Evolutionary conservation across 768 basidiomycete genomes (phyloP), one percentile per base, ranked within the genome.

Genomic region (Leccinum arenicola): DNA sequence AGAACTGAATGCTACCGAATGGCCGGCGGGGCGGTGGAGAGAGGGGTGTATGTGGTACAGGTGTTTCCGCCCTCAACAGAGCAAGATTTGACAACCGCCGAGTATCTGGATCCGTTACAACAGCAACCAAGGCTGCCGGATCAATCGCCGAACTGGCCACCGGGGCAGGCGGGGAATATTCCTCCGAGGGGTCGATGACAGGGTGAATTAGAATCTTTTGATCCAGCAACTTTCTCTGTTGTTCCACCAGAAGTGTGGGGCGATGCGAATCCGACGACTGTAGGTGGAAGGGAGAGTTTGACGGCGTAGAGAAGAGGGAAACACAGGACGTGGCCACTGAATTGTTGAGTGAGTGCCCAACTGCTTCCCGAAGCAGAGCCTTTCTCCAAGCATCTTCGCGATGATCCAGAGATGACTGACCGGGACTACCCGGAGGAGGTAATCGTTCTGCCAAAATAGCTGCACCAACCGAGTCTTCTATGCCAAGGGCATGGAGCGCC

Each of bases 381-480:
- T 83, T 89, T 60, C 91, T 78, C 93, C 92, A 94, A 25, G 81
- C 78, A 52, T 87, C 84, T 43, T 87, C 86, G 19, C 76, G 75
- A 17, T 80, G 73, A 67, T 83, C 83, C 51, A 82, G 69, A 8
- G 80, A 77, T 53, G 84, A 83, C 58, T 80, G 70, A 25, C 82
- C 84, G n/a, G 87, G 86, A 62, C 83, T 88, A 31, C 72, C 75
- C 19, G 83, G 81, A 1, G 87, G 86, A 10, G 87, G 87, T n/a
- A 91, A 72, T 21, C 82, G 81, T 59, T 91, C 88, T 4, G 90
- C 90, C 40, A 92, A 75, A n/a, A 85, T 69, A 45, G 84, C 89
- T 33, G 90, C 90, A 57, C 88, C 87, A 7, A 91, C 75, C 27
- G 89, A 89, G 51, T 90, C 88, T 60, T 84, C 79, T 45, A 90